Conservation (phyloP, 2,329 filamentous ascomycete genomes). For the Apiospora phragmitis region DNA sequence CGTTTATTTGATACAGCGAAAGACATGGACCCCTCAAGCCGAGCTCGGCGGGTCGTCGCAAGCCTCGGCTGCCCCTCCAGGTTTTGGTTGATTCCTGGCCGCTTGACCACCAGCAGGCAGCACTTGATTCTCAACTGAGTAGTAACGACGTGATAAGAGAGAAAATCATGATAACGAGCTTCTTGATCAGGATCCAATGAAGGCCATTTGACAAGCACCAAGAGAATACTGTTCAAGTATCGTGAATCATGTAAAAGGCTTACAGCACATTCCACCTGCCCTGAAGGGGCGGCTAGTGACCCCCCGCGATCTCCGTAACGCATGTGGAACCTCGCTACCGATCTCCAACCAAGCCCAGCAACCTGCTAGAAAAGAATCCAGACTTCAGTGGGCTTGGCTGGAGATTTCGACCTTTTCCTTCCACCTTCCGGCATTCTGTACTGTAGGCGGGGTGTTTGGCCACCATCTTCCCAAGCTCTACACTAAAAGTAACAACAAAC, state of each 20-base stretch:
- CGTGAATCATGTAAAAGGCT: neutral
- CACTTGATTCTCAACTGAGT: neutral
- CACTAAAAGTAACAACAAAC: neutral
- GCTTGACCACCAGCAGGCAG: neutral
- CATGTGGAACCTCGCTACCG: conserved; percentile 3
- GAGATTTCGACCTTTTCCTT: neutral
- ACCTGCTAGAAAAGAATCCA: neutral
- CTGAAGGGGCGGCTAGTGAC: neutral
- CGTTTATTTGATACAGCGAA: neutral
- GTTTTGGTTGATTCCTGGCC: neutral
- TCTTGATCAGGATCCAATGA: neutral
- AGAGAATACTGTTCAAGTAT: neutral
- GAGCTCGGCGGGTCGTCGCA: neutral
- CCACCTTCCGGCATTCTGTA: too few species aligned
- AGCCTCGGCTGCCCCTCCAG: neutral
- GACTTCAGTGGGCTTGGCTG: neutral
- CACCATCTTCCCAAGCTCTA: neutral
- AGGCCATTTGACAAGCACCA: neutral
- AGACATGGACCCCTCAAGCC: neutral
- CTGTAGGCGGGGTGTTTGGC: neutral
- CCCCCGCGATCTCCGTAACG: conserved; percentile 1
- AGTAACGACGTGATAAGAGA: neutral
- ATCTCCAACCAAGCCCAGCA: neutral
- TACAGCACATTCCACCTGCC: neutral
- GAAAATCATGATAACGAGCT: neutral